Base-by-base conservation (phyloP, 352 stramenopile genomes). In the Phytophthora citricola region DNA sequence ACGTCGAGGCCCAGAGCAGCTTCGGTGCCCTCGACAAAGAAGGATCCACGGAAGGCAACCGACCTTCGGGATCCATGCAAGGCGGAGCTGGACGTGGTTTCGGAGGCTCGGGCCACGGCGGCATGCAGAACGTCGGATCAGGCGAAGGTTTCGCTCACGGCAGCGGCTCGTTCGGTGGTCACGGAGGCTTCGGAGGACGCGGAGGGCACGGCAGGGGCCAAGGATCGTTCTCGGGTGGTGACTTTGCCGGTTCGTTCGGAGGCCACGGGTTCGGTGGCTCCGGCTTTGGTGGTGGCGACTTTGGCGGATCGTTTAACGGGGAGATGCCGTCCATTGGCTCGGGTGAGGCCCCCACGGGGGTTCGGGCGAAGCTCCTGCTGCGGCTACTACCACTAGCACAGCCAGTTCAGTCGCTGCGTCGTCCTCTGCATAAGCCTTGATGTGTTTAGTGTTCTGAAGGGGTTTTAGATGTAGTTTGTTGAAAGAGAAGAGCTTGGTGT, bases 71-170 rank as follows among this genome's bases (percentile, higher is more conserved):
- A 2, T 69, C 51, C 34, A 58, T 58, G 44, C 38, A 58, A 11
- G 53, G 62, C 4, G 59, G 59, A 17, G 24, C 6, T 5, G 47
- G 53, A 49, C 61, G 52, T 11, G 53, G 53, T 17, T 40, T 36
- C 38, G 45, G 44, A 2, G 59, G 54, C 12, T 69, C 62, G 29
- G 53, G 62, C 12, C 38, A 69, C 31, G 46, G 54, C 10, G 53
- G 54, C 22, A 64, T 64, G 53, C 62, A 64, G 5, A 64, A 69
- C 46, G 62, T 69, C 24, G 62, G 62, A 10, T 69, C 62, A n/a
- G 62, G 46, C 10, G 53, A 64, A 6, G 62, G 46, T 7, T 58
- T 58, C 38, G 34, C 39, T 4, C 22, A 27, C 9, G 62, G 31
- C 11, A 59, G 38, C n/a, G 62, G 62, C 31, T 69, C 54, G 3